A percentile compares a stretch with the other conserved stretches of the same genome.
phyloP scores from a whole-genome alignment of 345 rosid genomes.

The Acer yangbiense region DNA sequence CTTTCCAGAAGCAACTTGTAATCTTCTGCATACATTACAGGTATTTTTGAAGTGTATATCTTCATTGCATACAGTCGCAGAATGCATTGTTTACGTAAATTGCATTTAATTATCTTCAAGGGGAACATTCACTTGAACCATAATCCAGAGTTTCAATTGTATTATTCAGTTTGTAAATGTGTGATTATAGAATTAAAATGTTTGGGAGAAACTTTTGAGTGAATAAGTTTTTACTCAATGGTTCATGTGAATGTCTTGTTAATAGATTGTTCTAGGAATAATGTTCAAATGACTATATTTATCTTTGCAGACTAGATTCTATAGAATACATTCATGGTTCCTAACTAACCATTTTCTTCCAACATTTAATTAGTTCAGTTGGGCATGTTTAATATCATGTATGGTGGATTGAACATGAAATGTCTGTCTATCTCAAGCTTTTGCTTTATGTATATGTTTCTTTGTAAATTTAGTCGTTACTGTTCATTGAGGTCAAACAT shows the following conservation, averaged over 20 bases:
- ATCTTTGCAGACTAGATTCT: neutral
- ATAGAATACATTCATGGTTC: neutral
- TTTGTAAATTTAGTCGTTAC: neutral
- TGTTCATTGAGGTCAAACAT: neutral
- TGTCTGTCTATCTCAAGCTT: neutral
- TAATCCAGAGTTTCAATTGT: neutral
- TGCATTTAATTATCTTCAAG: neutral
- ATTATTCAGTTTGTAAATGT: neutral
- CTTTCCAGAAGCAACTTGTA: constrained; percentile 98
- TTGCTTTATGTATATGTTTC: neutral
- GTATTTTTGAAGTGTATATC: constrained; percentile 34
- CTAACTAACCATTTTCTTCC: neutral
- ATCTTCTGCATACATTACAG: constrained; percentile 93
- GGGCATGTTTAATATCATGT: neutral
- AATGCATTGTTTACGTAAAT: neutral
- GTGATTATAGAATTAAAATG: neutral
- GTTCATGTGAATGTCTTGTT: neutral
- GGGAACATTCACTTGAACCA: neutral
- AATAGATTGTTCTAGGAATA: neutral
- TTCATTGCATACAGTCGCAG: neutral
- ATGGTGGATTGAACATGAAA: neutral
- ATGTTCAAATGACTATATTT: neutral
- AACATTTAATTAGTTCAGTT: neutral
- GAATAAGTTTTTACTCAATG: neutral
- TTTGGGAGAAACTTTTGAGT: neutral